A percentile compares a stretch with the other conserved stretches of the same genome.
Conservation (phyloP, 2,329 filamentous ascomycete species). For the Trichophyton mentagrophytes region DNA sequence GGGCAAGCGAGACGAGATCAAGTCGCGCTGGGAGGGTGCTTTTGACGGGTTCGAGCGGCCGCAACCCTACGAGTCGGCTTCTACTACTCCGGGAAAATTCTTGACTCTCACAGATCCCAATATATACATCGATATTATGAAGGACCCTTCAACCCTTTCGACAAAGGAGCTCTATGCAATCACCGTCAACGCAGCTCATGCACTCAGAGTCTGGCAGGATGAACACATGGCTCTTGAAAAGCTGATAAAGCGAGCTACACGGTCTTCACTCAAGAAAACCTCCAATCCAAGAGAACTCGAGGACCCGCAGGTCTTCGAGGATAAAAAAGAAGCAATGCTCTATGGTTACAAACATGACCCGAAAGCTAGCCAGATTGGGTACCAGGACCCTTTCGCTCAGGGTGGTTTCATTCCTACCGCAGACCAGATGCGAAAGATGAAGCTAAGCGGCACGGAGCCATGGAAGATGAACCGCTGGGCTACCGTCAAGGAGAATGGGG, state of each 20-base stretch:
- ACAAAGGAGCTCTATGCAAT: constrained; percentile 43
- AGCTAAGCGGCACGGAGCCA: constrained; percentile 23
- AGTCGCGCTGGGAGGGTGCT: constrained; percentile 22
- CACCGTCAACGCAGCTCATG: constrained; percentile 42
- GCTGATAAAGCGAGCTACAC: constrained; percentile 36
- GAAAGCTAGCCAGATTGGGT: constrained; percentile 33
- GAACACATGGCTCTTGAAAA: constrained; percentile 42
- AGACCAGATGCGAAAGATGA: constrained; percentile 31
- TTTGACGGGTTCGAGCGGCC: constrained; percentile 23
- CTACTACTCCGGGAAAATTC: constrained; percentile 24
- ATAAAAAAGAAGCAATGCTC: constrained; percentile 47
- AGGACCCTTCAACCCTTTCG: constrained; percentile 30
- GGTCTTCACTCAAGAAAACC: constrained; percentile 40
- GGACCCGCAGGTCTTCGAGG: constrained; percentile 40
- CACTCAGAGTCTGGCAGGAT: constrained; percentile 45
- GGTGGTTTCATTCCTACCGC: constrained; percentile 35
- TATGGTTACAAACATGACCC: constrained; percentile 48
- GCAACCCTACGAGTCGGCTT: constrained; percentile 24
- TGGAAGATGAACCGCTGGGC: constrained; percentile 33
- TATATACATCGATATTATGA: constrained; percentile 25
- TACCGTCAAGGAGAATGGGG: constrained; percentile 25
- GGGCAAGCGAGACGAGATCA: constrained; percentile 20
- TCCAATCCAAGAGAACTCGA: constrained; percentile 41
- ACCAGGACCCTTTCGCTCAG: constrained; percentile 46
- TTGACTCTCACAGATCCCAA: constrained; percentile 26